These are phyloP conservation scores for Hyphopichia homilentoma DNA, from an alignment of 805 yeast genomes.

Conservation along the genomic window DNA sequence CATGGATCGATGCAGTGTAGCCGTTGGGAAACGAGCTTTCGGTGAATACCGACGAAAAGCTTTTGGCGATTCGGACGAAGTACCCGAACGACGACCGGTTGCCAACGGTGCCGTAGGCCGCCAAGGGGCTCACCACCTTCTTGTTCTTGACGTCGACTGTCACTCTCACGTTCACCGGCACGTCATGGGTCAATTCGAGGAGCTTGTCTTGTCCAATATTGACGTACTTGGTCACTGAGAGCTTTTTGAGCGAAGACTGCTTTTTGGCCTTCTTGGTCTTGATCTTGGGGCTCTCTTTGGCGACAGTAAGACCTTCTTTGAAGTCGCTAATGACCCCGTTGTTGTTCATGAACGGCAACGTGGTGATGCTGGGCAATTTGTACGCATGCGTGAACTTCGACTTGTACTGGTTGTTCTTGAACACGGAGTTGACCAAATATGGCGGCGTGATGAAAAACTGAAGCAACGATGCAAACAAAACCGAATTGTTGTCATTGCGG, in stretches of 20 bases:
- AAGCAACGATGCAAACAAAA: slow-evolving; percentile 63
- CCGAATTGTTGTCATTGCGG: slow-evolving; percentile 27
- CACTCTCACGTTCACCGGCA: slow-evolving; percentile 77
- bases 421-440: slow-evolving; percentile 63
- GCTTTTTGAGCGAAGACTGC: slow-evolving; percentile 35
- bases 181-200: slow-evolving; percentile 54
- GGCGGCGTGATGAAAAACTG: slow-evolving; percentile 86
- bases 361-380: slow-evolving; percentile 66
- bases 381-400: slow-evolving; percentile 59
- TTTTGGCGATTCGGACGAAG: slow-evolving; percentile 62
- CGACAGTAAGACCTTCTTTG: slow-evolving; percentile 63
- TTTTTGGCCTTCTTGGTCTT: slow-evolving; percentile 46
- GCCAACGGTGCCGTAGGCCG: slow-evolving; percentile 66
- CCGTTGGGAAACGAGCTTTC: slow-evolving; percentile 63
- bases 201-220: slow-evolving; percentile 66
- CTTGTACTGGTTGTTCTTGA: slow-evolving; percentile 39
- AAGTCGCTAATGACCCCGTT: slow-evolving; percentile 32
- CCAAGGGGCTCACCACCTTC: slow-evolving; percentile 64
- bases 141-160: slow-evolving; percentile 65
- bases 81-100: slow-evolving; percentile 66
- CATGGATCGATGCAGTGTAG: slow-evolving; percentile 62
- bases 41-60: slow-evolving; percentile 64
- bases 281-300: slow-evolving; percentile 36
- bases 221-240: slow-evolving; percentile 64
- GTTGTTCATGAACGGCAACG: slow-evolving; percentile 69